Evolutionary conservation across 768 basidiomycete genomes (phyloP).

Genomic region (Kockovaella imperatae): DNA sequence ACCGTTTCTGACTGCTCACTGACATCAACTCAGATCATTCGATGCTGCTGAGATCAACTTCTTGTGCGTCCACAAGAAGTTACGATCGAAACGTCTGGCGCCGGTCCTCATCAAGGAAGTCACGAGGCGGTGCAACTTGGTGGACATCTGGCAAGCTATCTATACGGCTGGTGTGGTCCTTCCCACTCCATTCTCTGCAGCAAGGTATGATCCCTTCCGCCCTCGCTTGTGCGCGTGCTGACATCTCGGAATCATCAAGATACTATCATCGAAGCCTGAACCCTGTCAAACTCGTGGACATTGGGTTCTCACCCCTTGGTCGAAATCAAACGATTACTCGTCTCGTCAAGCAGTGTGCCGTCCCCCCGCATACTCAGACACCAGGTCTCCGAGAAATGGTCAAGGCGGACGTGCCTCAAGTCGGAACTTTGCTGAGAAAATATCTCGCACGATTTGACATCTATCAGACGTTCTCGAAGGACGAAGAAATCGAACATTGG

Average conservation of each 20-base stretch:
- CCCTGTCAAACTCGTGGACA: slow-evolving; percentile 81
- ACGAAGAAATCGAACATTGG: slow-evolving; percentile 77
- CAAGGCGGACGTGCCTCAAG: slow-evolving; percentile 63
- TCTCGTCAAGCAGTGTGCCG: slow-evolving; percentile 68
- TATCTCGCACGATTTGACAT: slow-evolving; percentile 85
- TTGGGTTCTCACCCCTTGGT: slow-evolving; percentile 80
- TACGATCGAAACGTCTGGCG: slow-evolving; percentile 86
- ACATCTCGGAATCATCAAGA: slow-evolving; percentile 45
- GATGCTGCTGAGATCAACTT: slow-evolving; percentile 87
- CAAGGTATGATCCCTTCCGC: slow-evolving; percentile 52
- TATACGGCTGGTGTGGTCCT: slow-evolving; percentile 91
- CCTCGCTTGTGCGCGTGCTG: neutral
- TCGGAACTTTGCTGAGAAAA: slow-evolving; percentile 60
- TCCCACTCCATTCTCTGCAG: slow-evolving; percentile 84
- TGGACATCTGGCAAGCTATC: slow-evolving; percentile 90
- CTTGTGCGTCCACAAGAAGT: slow-evolving; percentile 93
- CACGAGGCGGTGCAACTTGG: slow-evolving; percentile 80
- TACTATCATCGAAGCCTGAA: slow-evolving; percentile 90
- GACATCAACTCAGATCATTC: slow-evolving; percentile 52
- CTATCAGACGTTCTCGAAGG: slow-evolving; percentile 57
- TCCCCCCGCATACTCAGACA: slow-evolving; percentile 48
- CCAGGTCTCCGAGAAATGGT: slow-evolving; percentile 81
- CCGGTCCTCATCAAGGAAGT: slow-evolving; percentile 97
- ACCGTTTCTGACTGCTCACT: neutral
- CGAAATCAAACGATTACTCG: slow-evolving; percentile 83